phyloP scores from a whole-genome alignment of 2,329 filamentous ascomycete species.

The Coniochaeta sp. region DNA sequence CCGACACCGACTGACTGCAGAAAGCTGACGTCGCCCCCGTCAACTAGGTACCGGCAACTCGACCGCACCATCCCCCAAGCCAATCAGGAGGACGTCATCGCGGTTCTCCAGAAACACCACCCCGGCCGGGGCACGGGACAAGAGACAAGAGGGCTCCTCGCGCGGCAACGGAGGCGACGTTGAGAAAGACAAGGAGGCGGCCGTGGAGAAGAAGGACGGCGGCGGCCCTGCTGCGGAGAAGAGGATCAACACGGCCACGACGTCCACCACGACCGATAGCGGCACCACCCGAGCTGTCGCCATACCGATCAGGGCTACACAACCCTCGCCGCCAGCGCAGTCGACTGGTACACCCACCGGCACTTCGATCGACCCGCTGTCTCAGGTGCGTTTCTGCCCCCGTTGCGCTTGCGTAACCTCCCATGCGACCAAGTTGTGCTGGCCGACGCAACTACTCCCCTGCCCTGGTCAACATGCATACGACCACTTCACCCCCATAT shows the following conservation, averaged over 20 bases:
- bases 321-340: not conserved
- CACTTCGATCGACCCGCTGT: not conserved
- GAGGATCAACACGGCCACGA: not conserved
- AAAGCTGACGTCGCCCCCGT: conserved; percentile 1
- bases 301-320: not conserved
- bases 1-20: too few relatives aligned
- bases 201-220: not conserved
- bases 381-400: conserved; percentile 1
- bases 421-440: not conserved
- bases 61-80: not conserved
- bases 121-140: not conserved
- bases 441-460: not conserved
- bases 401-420: not conserved
- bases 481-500: not conserved
- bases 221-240: too few relatives aligned
- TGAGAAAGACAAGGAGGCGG: not conserved
- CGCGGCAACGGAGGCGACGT: not conserved
- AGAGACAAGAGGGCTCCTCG: not conserved
- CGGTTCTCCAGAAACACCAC: not conserved
- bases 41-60: not conserved
- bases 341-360: not conserved
- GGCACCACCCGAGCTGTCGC: not conserved
- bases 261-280: not conserved
- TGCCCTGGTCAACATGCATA: not conserved
- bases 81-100: not conserved